Evolutionary conservation across 371 early-diverging fungal species (phyloP).

Genomic region (Rhizomucor pusillus): DNA sequence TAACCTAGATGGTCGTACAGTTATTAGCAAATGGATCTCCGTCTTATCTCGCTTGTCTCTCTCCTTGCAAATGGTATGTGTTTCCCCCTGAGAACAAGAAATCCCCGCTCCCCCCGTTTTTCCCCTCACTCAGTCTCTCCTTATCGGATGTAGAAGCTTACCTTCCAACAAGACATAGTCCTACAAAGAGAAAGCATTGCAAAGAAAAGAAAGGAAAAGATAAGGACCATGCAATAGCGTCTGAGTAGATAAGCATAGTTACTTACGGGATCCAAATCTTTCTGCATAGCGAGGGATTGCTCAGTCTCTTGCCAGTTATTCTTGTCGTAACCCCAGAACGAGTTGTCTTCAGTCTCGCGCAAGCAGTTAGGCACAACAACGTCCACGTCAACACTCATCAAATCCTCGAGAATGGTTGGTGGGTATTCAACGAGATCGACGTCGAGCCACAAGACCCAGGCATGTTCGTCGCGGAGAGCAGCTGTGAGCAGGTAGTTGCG

Average conservation of each 20-base stretch:
- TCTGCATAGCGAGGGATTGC: conserved; percentile 49
- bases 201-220: neutral
- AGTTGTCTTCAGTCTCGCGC: conserved; percentile 39
- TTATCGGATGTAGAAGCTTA: conserved; percentile 10
- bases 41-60: neutral
- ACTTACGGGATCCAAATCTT: conserved; percentile 37
- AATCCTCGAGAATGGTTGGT: conserved; percentile 46
- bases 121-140: neutral
- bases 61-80: no score
- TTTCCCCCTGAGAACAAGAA: no score
- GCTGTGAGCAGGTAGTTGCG: conserved; percentile 55
- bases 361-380: conserved; percentile 61
- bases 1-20: conserved; percentile 22
- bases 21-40: neutral
- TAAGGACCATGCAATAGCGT: neutral
- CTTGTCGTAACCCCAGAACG: conserved; percentile 63
- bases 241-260: neutral
- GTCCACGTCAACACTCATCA: conserved; percentile 53
- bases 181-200: neutral
- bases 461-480: conserved; percentile 46
- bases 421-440: conserved; percentile 59
- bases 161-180: conserved; percentile 45
- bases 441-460: conserved; percentile 63
- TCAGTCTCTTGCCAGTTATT: conserved; percentile 71
- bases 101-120: no score